A percentile compares a stretch with the other conserved stretches of the same genome.
phyloP scores from a whole-genome alignment of 2,329 filamentous ascomycete genomes.

The Neonectria punicea region DNA sequence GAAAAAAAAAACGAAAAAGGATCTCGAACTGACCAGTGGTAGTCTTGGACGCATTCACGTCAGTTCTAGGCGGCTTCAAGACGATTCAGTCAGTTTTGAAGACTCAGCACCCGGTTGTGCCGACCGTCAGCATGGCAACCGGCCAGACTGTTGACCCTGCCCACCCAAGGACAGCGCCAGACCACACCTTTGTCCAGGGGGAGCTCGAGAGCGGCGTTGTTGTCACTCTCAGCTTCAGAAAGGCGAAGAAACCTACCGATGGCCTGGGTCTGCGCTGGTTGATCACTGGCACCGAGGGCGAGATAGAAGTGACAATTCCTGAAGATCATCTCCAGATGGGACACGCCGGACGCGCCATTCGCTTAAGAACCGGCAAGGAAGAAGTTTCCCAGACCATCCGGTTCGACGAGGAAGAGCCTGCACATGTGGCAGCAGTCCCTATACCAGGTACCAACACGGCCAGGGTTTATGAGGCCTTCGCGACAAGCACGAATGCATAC shows the following conservation, averaged over 20 bases:
- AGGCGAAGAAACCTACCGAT: conserved; percentile 12
- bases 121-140: background rate
- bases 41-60: conserved; percentile 21
- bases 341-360: background rate
- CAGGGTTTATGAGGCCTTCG: background rate
- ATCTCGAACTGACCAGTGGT: background rate
- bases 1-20: too few relatives aligned
- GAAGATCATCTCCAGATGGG: background rate
- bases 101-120: background rate
- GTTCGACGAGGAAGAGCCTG: background rate
- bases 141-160: conserved; percentile 3
- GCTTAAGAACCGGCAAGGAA: background rate
- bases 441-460: background rate
- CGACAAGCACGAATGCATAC: background rate
- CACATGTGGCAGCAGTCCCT: background rate
- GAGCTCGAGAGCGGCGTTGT: conserved; percentile 14
- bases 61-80: conserved; percentile 20
- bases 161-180: conserved; percentile 12
- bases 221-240: conserved; percentile 11
- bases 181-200: conserved; percentile 22
- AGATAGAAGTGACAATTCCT: conserved; percentile 4
- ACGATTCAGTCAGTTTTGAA: conserved; percentile 20
- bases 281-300: conserved; percentile 25
- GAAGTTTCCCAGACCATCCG: background rate
- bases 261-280: conserved; percentile 21